phyloP scores from a whole-genome alignment of 1,139 yeast species.

The Scheffersomyces stambukii region DNA sequence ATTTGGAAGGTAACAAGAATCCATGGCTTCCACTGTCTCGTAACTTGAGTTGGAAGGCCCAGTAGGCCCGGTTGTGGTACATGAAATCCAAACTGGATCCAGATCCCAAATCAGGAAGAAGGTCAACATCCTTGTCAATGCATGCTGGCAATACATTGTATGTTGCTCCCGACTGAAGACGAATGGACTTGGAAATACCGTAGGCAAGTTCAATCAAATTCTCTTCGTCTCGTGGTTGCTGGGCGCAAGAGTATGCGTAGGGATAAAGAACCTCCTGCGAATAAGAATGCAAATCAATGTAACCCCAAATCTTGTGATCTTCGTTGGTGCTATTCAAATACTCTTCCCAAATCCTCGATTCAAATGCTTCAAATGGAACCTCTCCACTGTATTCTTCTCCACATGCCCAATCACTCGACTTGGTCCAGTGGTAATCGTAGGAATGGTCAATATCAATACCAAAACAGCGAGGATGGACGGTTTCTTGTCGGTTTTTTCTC shows the following conservation, averaged over 20 bases:
- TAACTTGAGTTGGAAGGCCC: conserved; percentile 81
- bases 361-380: conserved; percentile 70
- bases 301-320: conserved; percentile 66
- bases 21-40: conserved; percentile 86
- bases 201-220: conserved; percentile 77
- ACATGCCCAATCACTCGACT: conserved; percentile 66
- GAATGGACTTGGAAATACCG: conserved; percentile 71
- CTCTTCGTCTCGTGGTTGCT: conserved; percentile 73
- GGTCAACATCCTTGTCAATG: conserved; percentile 66
- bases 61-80: conserved; percentile 76
- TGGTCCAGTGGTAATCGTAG: conserved; percentile 70
- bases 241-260: conserved; percentile 73
- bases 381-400: conserved; percentile 82
- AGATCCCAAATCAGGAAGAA: conserved; percentile 69
- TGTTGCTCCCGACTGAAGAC: conserved; percentile 56
- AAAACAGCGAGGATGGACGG: conserved; percentile 60
- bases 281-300: conserved; percentile 78
- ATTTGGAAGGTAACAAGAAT: conserved; percentile 68
- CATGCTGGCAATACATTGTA: conserved; percentile 78
- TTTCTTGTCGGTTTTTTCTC: conserved; percentile 84
- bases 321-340: conserved; percentile 59
- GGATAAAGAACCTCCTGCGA: conserved; percentile 82
- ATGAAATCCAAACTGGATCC: conserved; percentile 82
- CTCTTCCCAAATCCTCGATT: conserved; percentile 59
- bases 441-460: conserved; percentile 90